Conservation (phyloP, 192 early-diverging fungal genomes). For the Umbelopsis ramanniana region DNA sequence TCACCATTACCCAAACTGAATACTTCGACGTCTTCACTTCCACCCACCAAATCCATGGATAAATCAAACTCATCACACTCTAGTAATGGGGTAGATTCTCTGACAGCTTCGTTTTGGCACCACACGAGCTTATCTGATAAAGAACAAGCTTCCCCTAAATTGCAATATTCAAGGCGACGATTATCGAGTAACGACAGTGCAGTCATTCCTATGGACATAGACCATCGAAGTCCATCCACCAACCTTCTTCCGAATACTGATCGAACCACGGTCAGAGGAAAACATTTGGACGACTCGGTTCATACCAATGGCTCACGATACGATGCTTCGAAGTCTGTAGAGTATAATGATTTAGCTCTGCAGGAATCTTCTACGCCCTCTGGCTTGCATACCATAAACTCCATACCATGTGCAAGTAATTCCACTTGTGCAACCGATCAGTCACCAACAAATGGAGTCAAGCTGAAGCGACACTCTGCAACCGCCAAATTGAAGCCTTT, state of each 20-base stretch:
- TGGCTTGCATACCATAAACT: neutral
- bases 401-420: neutral
- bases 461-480: constrained; percentile 18
- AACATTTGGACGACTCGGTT: neutral
- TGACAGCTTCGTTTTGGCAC: neutral
- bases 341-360: neutral
- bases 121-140: neutral
- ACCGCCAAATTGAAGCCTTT: neutral
- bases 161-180: neutral
- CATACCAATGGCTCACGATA: neutral
- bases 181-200: neutral
- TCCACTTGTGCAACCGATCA: neutral
- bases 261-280: neutral
- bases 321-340: neutral
- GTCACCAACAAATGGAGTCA: neutral
- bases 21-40: neutral
- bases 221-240: neutral
- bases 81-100: constrained; percentile 16
- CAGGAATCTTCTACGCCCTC: neutral
- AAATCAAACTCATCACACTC: constrained; percentile 1
- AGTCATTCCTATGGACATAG: neutral
- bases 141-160: neutral
- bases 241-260: neutral
- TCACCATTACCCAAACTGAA: neutral
- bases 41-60: neutral